Base-by-base conservation (phyloP, 129 eudicot species). In the Tanacetum coccineum region DNA sequence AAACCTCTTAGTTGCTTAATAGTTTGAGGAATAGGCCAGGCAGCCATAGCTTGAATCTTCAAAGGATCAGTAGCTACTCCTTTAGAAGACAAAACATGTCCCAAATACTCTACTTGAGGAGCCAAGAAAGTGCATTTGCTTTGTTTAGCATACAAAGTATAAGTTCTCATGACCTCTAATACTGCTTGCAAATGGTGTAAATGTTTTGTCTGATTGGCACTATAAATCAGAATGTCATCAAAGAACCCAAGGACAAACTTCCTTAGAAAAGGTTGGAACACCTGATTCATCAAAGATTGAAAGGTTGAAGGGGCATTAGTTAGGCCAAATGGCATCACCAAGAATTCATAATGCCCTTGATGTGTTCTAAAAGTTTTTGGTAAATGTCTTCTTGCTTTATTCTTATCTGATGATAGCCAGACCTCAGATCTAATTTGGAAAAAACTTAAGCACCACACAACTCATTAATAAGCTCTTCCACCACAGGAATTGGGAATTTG, bases 71-170 rank as follows among this genome's bases (percentile, higher is more conserved):
- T 56, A 30, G 54, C 17, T 15, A 70, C 74, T 2, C 52, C 47
- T 13, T 50, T 4, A 1, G 3, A 2, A 17, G 17, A 32, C 2
- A 70, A 56, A 9, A 70, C 4, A 45, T 70, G 74, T 0, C 66
- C 58, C 8, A 70, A 4, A 11, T 70, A 44, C 15, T 70, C 59
- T 1, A 58, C 12, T n/a, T 44, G 1, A 8, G 22, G 1, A 1
- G 13, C 52, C 4, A 7, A 44, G 55, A 70, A 70, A 7, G 40
- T 7, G 45, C 74, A 70, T 10, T 70, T 70, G 2, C 56, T 36
- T 8, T 9, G 7, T 9, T 70, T 56, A 3, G 53, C 32, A 4
- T 13, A 9, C 44, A 70, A 42, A 1, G 47, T 7, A 21, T 70
- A 13, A 0, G 11, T 4, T 22, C 66, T 58, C 15, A 57, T 45